Evolutionary conservation across 1,139 yeast species (phyloP).

Genomic region (Scheffersomyces illinoinensis): DNA sequence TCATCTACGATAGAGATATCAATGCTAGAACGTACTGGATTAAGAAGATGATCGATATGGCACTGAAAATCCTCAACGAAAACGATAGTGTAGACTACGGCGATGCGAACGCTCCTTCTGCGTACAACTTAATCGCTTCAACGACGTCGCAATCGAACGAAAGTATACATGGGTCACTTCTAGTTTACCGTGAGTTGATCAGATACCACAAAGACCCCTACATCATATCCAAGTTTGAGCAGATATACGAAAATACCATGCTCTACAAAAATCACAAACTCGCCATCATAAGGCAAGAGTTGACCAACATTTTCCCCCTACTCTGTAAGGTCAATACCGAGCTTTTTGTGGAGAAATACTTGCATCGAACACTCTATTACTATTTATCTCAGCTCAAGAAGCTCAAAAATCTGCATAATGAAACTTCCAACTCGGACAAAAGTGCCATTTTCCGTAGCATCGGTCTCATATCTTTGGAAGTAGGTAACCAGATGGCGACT

Average conservation of each 20-base stretch:
- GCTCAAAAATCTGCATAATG: conserved; percentile 49
- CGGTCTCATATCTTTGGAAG: conserved; percentile 83
- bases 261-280: conserved; percentile 78
- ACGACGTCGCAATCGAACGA: conserved; percentile 51
- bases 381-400: conserved; percentile 78
- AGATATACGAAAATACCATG: conserved; percentile 74
- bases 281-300: conserved; percentile 75
- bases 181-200: conserved; percentile 82
- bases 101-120: conserved; percentile 12
- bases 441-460: conserved; percentile 78
- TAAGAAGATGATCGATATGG: conserved; percentile 64
- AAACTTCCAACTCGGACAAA: conserved; percentile 56
- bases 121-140: conserved; percentile 27
- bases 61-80: conserved; percentile 39
- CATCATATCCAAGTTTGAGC: conserved; percentile 57
- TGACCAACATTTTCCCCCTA: conserved; percentile 78
- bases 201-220: conserved; percentile 59
- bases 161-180: conserved; percentile 78
- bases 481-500: conserved; percentile 83
- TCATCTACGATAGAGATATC: conserved; percentile 78
- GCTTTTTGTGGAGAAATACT: conserved; percentile 75
- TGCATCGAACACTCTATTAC: conserved; percentile 78
- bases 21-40: conserved; percentile 75
- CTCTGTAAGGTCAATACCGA: conserved; percentile 78
- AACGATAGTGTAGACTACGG: conserved; percentile 7